Base-by-base conservation (phyloP, 202 grass and related monocot species). In the Brachypodium distachyon region DNA sequence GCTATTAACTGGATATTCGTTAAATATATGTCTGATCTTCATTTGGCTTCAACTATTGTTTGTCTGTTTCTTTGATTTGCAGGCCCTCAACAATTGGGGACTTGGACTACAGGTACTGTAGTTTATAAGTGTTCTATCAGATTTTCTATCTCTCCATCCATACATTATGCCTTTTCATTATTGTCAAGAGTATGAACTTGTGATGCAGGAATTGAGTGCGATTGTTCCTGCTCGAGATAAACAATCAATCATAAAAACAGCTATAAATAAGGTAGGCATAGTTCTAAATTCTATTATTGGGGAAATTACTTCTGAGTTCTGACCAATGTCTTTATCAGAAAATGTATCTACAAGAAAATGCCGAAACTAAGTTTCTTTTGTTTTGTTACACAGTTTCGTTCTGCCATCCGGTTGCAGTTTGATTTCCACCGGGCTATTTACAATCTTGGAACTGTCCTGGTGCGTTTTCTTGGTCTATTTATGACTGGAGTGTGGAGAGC, bases 391-490 rank as follows among this genome's bases (percentile, higher is more conserved):
- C 91, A 93, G 91, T 93, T 93, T 79, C 91, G 91, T 49, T 88
- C 87, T 26, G 91, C 91, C 43, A 93, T 93, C 81, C 87, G 87
- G 62, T 76, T 93, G 59, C 91, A 93, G 38, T 93, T 93, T 80
- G 91, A 93, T 82, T 93, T 93, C 54, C 91, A 93, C 74, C 81
- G 91, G 63, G 91, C 91, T 82, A 93, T 93, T 82, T 93, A 93
- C 81, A 93, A 93, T 77, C 87, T 93, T 64, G 91, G 87, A 72
- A 93, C 91, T 44, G 87, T 90, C 49, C 62, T 93, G 80, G 91
- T 93, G 18, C 67, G 81, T 69, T 37, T 73, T 13, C 71, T 12
- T 21, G 1, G 1, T 74, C 51, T 74, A 8, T 74, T 29, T 74
- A 3, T 57, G 25, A 7, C 53, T 74, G 16, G 17, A 5, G 27